phyloP scores from a whole-genome alignment of 108 stramenopile genomes.

The Cyclostephanos invisitatus region DNA sequence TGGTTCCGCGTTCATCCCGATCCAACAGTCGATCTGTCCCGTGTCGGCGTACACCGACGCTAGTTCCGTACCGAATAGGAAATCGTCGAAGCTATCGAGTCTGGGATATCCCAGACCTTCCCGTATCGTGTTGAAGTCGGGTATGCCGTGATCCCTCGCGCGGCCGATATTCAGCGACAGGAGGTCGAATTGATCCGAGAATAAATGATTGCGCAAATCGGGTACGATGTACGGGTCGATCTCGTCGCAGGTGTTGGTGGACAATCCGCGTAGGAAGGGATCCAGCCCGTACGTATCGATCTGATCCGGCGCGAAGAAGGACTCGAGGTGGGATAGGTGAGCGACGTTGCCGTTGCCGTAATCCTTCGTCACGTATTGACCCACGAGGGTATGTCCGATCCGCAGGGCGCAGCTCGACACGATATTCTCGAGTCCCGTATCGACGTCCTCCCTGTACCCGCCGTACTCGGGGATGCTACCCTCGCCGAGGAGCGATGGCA shows the following conservation, averaged over 20 bases:
- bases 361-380: constrained; percentile 8
- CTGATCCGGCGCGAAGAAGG: constrained; percentile 22
- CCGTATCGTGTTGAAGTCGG: constrained; percentile 34
- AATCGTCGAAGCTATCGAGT: constrained; percentile 34
- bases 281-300: constrained; percentile 22
- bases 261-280: constrained; percentile 33
- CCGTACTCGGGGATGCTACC: constrained; percentile 35
- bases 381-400: constrained; percentile 51
- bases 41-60: constrained; percentile 34
- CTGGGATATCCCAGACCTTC: constrained; percentile 28
- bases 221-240: constrained; percentile 32
- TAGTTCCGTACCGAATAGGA: constrained; percentile 22
- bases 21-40: constrained; percentile 39
- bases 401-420: constrained; percentile 39
- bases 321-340: neutral
- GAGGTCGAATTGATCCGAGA: constrained; percentile 28
- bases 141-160: constrained; percentile 43
- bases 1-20: constrained; percentile 41
- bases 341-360: constrained; percentile 17
- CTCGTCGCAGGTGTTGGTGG: constrained; percentile 24
- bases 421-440: constrained; percentile 36
- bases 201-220: constrained; percentile 34
- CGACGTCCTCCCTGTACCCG: constrained; percentile 30
- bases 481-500: constrained; percentile 43
- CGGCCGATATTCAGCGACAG: constrained; percentile 30